These are phyloP conservation scores for Penicillium sp. DNA, from an alignment of 2,329 filamentous ascomycete species.

Conservation along the genomic window DNA sequence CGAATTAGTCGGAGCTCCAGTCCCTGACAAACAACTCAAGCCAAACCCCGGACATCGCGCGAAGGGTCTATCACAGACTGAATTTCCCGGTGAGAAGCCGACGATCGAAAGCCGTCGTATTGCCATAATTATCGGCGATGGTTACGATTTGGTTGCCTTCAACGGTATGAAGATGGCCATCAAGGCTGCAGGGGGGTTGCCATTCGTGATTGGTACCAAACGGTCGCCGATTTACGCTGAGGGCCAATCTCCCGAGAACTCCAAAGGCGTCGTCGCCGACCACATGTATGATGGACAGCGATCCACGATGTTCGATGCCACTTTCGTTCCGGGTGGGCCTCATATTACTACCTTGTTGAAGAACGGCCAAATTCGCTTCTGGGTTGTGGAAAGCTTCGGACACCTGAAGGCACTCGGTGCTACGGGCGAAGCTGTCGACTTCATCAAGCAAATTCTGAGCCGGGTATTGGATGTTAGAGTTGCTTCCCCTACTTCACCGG, in stretches of 20 bases:
- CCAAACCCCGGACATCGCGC: slow-evolving; percentile 65
- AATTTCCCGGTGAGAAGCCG: slow-evolving; percentile 59
- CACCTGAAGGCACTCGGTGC: not conserved
- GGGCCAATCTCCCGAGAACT: not conserved
- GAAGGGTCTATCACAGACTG: slow-evolving; percentile 59
- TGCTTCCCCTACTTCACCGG: not conserved
- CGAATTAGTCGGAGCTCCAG: slow-evolving; percentile 54
- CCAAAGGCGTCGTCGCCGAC: not conserved
- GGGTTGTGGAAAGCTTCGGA: not conserved
- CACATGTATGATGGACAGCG: not conserved
- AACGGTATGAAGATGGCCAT: slow-evolving; percentile 61
- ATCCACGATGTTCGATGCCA: not conserved
- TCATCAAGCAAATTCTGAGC: not conserved
- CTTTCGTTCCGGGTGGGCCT: not conserved
- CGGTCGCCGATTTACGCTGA: slow-evolving; percentile 35
- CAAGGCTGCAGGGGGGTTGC: slow-evolving; percentile 58
- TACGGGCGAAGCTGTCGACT: not conserved
- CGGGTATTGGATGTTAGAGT: not conserved
- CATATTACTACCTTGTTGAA: not conserved
- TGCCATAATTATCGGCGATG: slow-evolving; percentile 71
- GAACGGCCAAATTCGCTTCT: not conserved
- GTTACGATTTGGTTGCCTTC: slow-evolving; percentile 65
- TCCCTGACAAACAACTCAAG: slow-evolving; percentile 25
- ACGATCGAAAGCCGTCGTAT: slow-evolving; percentile 68
- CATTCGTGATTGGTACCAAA: slow-evolving; percentile 67